Evolutionary conservation across 2,329 filamentous ascomycete genomes (phyloP).

Genomic region (Colletotrichum sp.): DNA sequence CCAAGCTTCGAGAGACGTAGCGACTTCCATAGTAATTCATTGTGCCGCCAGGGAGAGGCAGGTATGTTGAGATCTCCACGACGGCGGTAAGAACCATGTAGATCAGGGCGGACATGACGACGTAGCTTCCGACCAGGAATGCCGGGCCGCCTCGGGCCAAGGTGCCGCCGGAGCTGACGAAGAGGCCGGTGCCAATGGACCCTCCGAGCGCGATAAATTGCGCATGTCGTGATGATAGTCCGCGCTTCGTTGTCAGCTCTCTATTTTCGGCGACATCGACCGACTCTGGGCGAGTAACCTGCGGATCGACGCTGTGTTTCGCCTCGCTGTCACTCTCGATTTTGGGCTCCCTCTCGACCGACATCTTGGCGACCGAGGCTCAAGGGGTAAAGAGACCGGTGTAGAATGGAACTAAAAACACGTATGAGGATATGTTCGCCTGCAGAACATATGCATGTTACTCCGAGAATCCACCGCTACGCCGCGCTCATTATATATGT

Average conservation of each 20-base stretch:
- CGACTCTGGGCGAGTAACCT: neutral
- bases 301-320: neutral
- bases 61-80: slow-evolving; percentile 33
- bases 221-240: slow-evolving; percentile 38
- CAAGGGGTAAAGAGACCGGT: fast-evolving
- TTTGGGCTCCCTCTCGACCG: neutral
- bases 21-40: slow-evolving; percentile 31
- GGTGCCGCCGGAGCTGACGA: slow-evolving; percentile 49
- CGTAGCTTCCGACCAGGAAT: neutral
- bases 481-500: neutral
- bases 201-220: slow-evolving; percentile 53
- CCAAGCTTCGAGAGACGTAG: slow-evolving; percentile 58
- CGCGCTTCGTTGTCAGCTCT: neutral
- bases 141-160: neutral
- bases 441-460: neutral
- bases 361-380: neutral
- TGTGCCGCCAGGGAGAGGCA: slow-evolving; percentile 1
- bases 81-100: slow-evolving; percentile 42
- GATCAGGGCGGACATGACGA: slow-evolving; percentile 26
- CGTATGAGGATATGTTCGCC: neutral
- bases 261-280: neutral
- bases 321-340: neutral
- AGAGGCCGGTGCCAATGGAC: slow-evolving; percentile 52
- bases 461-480: neutral
- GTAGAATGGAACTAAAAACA: neutral